These are phyloP conservation scores for Tetracladium maxilliforme DNA, from an alignment of 2,329 filamentous ascomycete species.

Conservation along the genomic window DNA sequence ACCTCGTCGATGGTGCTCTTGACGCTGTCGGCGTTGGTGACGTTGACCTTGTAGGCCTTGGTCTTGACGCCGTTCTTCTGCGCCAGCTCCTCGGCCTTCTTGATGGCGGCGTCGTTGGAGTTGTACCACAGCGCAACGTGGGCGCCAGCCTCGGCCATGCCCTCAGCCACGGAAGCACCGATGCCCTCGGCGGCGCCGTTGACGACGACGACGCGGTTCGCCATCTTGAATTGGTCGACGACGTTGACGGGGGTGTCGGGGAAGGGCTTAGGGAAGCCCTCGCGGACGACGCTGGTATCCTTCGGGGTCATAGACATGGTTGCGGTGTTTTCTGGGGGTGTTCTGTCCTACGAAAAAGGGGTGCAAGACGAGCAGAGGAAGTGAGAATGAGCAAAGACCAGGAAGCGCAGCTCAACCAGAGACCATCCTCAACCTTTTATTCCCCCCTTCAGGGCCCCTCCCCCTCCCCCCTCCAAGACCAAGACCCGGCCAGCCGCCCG, in stretches of 20 bases:
- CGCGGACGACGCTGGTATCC: constrained; percentile 13
- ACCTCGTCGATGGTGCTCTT: constrained; percentile 17
- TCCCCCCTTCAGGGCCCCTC: no score
- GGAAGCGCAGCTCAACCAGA: no score
- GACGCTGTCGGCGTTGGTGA: constrained; percentile 23
- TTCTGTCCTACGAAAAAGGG: no score
- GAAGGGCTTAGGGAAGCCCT: constrained; percentile 20
- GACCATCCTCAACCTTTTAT: no score
- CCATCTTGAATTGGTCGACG: constrained; percentile 25
- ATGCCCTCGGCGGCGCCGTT: constrained; percentile 30
- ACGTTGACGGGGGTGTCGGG: constrained; percentile 24
- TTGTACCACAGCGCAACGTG: constrained; percentile 25
- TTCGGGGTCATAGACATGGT: constrained; percentile 22
- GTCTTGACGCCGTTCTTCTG: constrained; percentile 19
- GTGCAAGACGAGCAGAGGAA: no score
- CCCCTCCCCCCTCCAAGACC: no score
- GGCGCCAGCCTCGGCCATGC: constrained; percentile 27
- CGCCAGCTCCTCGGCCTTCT: constrained; percentile 17
- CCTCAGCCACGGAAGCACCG: constrained; percentile 26
- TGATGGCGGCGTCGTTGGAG: constrained; percentile 17
- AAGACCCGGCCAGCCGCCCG: no score
- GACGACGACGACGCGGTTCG: constrained; percentile 24
- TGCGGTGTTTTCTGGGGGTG: no score
- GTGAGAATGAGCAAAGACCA: no score
- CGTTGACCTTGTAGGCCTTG: constrained; percentile 26